These are phyloP conservation scores for Serendipita vermifera DNA, from an alignment of 768 basidiomycete species.

Conservation along the genomic window DNA sequence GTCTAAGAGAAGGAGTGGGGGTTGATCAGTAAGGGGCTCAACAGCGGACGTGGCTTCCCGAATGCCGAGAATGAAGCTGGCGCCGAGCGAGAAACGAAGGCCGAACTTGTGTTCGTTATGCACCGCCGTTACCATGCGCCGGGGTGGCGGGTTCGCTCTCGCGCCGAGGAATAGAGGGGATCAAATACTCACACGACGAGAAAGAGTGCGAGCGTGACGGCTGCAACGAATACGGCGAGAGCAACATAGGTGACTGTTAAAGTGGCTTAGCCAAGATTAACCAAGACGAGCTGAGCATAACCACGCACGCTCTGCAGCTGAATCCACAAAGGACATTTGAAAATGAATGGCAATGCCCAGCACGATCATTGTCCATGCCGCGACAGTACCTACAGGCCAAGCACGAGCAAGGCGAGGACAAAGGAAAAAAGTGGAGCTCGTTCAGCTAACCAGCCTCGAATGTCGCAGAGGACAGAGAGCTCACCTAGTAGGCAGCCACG, in stretches of 20 bases:
- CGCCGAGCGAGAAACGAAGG: background rate
- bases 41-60: too few species aligned
- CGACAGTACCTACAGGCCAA: background rate
- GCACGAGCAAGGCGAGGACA: too few species aligned
- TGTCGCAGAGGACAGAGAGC: background rate
- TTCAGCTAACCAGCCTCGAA: background rate
- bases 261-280: background rate
- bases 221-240: background rate
- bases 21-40: too few species aligned
- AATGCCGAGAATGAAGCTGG: too few species aligned
- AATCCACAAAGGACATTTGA: conserved; percentile 9
- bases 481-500: conserved; percentile 3
- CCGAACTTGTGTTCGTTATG: too few species aligned
- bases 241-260: conserved; percentile 5
- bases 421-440: background rate
- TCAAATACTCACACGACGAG: conserved; percentile 2
- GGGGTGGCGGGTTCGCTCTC: background rate
- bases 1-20: too few species aligned
- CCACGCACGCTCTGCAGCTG: background rate
- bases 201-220: background rate
- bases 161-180: background rate
- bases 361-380: conserved; percentile 7
- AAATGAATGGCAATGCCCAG: conserved; percentile 6
- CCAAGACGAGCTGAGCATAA: background rate
- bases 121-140: too few species aligned